These are phyloP conservation scores for Cutaneotrichosporon sp. DNA, from an alignment of 1,284 basidiomycete species.

Conservation along the genomic window DNA sequence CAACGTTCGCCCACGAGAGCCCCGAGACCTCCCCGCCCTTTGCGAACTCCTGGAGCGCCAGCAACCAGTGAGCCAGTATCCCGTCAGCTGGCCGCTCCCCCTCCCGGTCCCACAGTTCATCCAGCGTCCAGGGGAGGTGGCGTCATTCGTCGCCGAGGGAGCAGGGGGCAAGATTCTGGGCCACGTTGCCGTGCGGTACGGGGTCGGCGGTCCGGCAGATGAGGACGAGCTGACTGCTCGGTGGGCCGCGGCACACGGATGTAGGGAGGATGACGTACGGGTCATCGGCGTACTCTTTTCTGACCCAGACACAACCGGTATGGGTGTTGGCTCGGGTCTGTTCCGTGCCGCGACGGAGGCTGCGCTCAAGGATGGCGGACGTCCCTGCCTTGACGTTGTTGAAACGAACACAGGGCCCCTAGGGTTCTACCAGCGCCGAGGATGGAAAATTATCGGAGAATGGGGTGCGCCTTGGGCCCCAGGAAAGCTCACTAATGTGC, in stretches of 20 bases:
- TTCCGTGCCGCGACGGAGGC: not conserved
- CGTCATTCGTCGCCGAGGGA: constrained; percentile 4
- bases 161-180: not conserved
- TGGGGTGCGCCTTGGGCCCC: not conserved
- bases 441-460: not conserved
- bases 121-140: not conserved
- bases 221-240: not conserved
- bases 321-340: not conserved
- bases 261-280: not conserved
- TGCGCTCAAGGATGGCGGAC: not conserved
- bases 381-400: not conserved
- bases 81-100: constrained; percentile 1
- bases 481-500: not conserved
- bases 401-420: not conserved
- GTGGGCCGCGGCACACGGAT: not conserved
- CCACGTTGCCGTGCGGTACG: not conserved
- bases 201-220: not conserved
- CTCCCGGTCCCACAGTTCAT: not conserved
- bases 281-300: constrained; percentile 4
- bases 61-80: not conserved
- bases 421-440: not conserved
- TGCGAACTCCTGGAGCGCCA: constrained; percentile 2
- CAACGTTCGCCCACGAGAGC: constrained; percentile 1
- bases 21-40: not conserved
- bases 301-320: not conserved